Evolutionary conservation across 495 filamentous ascomycete genomes (phyloP), one percentile per base, ranked within the genome.

Genomic region (Neurospora sp.): DNA sequence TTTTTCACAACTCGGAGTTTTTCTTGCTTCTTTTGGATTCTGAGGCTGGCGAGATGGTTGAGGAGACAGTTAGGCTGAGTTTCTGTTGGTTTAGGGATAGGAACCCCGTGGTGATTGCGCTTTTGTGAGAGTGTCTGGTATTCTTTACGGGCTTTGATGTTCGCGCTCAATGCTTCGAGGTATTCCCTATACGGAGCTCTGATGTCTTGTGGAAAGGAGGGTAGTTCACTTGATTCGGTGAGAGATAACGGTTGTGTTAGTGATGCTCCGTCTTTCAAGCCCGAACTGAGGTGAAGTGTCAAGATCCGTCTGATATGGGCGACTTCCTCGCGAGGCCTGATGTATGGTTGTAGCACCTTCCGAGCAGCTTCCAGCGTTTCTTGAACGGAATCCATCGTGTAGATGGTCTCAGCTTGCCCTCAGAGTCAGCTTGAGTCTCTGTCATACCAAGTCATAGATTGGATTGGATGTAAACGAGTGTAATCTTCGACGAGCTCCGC

Each of bases 91-190:
- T 31, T 39, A 37, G 35, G 10, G 12, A 6, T 44, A 3, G 72
- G 5, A 37, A 10, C 53, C 35, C 77, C 71, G 10, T 71, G 74
- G 27, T 38, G 42, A 16, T 22, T 59, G 27, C 35, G 39, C 78
- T 74, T 71, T 75, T 74, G 71, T 81, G 79, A 65, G 27, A 69
- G 74, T 78, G 78, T 44, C 20, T 81, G 75, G 69, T 86, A 85
- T 45, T 86, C 85, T 18, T 83, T 82, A 44, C 83, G 82, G 16
- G 88, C 87, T 47, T 83, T 82, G 42, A 89, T 78, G 74, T 90
- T 90, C 45, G 85, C 87, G 71, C 82, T 82, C n/a, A 90, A 77
- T 4, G 88, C 88, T 47, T 89, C 81, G 59, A 90, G 77, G 71
- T 90, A 91, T 72, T 88, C 82, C 72, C 78, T 78, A 31, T 83